phyloP scores from a whole-genome alignment of 2,329 filamentous ascomycete genomes.

The Botrytis aclada region DNA sequence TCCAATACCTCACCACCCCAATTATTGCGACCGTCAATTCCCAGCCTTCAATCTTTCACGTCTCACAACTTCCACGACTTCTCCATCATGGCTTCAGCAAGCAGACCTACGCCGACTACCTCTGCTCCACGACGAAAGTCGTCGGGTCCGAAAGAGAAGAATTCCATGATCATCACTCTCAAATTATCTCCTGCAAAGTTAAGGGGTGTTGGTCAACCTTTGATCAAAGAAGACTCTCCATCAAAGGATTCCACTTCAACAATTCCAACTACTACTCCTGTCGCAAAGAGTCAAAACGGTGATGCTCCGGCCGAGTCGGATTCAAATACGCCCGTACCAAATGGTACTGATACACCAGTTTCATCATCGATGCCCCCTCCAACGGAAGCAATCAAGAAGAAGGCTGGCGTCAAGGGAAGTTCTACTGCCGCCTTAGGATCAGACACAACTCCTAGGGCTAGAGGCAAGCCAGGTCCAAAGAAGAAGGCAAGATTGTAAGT shows the following conservation, averaged over 20 bases:
- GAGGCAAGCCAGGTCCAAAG: constrained; percentile 91
- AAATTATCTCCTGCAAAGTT: constrained; percentile 51
- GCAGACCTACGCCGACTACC: constrained; percentile 24
- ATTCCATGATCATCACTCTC: constrained; percentile 48
- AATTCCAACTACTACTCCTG: constrained; percentile 38
- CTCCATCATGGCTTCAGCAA: constrained; percentile 31
- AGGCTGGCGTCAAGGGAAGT: constrained; percentile 60
- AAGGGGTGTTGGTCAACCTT: constrained; percentile 43
- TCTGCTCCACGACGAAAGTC: constrained; percentile 31
- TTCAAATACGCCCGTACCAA: constrained; percentile 55
- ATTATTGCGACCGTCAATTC: constrained; percentile 16
- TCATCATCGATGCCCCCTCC: constrained; percentile 58
- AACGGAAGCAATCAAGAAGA: constrained; percentile 66
- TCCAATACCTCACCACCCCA: background rate
- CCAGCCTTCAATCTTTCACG: background rate
- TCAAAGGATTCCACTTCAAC: constrained; percentile 43
- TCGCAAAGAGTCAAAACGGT: constrained; percentile 43
- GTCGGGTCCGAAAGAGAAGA: constrained; percentile 29
- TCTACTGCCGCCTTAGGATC: constrained; percentile 59
- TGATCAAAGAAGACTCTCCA: constrained; percentile 44
- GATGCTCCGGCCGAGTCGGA: constrained; percentile 59
- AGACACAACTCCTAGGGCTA: constrained; percentile 64
- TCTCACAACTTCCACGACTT: constrained; percentile 6
- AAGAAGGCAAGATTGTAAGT: constrained; percentile 94
- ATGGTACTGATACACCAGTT: constrained; percentile 49